Evolutionary conservation across 805 yeast genomes (phyloP), one percentile per base, ranked within the genome.

Genomic region (Cyberlindnera petersonii): DNA sequence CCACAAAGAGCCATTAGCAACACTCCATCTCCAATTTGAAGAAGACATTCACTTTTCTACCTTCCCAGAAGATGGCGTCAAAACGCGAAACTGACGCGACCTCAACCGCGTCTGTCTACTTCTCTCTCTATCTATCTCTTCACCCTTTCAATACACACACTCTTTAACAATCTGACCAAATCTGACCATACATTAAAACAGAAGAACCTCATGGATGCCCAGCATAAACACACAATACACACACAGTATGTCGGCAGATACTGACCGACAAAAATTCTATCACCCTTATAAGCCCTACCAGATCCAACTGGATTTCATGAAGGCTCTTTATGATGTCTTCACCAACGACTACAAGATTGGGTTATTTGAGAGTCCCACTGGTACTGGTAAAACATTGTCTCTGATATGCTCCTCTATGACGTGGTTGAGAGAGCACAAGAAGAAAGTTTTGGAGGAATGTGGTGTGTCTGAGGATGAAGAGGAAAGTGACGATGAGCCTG

Each of bases 331-430:
- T 50, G 73, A 73, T 18, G 71, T 85, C 2, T 66, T 89, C 14
- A 66, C 68, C 5, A 66, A 69, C 9, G 59, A 53, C 31, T 73
- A 68, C 51, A 86, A 83, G 55, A 66, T 89, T 2, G 95, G 94
- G 0, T 68, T 89, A 2, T 81, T 89, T 53, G 97, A 89, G 57
- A 82, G 93, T 41, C 98, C 98, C 0, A 89, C 98, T 0, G 98
- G 98, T 6, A 86, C 89, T 2, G 97, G 98, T 3, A 89, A 89
- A 60, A 88, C 97, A 0, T 64, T 91, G 3, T 86, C 96, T 0
- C 62, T 89, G 32, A 83, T 91, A 4, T 91, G 97, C 56, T 76
- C 94, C 0, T 68, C 91, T 0, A 71, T 89, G 74, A 76, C 89
- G 0, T 89, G 96, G 95, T 65, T 89, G 24, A 59, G 91, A 40